Conservation (phyloP, 495 filamentous ascomycete species). For the Talaromyces proteolyticus region DNA sequence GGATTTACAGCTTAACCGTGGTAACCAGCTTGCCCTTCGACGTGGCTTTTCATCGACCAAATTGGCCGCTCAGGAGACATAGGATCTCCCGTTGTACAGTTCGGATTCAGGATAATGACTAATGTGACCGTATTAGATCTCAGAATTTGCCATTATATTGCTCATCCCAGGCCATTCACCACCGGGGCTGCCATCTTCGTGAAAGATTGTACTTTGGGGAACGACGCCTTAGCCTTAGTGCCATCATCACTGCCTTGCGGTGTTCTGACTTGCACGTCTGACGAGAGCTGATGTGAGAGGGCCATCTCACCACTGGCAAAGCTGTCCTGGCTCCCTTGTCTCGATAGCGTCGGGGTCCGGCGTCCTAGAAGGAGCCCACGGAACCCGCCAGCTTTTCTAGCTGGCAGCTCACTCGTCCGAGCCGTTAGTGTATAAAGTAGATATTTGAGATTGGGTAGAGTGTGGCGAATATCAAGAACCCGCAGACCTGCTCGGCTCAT, state of each 20-base stretch:
- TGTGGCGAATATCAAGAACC: constrained; percentile 82
- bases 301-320: constrained; percentile 27
- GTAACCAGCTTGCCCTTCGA: too few species aligned
- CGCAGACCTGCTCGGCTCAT: constrained; percentile 67
- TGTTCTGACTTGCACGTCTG: not conserved
- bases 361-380: constrained; percentile 47
- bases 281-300: constrained; percentile 1
- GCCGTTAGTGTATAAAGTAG: constrained; percentile 81
- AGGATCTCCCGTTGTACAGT: not conserved
- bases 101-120: too few species aligned
- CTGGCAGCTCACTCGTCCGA: constrained; percentile 69
- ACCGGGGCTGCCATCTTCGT: too few species aligned
- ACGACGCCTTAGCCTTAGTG: not conserved
- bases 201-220: not conserved
- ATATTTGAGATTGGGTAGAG: constrained; percentile 88
- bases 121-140: too few species aligned
- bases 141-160: not conserved
- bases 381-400: constrained; percentile 71
- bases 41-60: too few species aligned
- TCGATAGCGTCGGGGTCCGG: constrained; percentile 26
- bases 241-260: not conserved
- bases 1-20: too few species aligned
- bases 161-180: not conserved
- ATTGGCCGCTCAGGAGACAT: too few species aligned
- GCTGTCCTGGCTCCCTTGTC: constrained; percentile 36